phyloP scores from a whole-genome alignment of 805 yeast genomes.

The Zygoascus tannicola region DNA sequence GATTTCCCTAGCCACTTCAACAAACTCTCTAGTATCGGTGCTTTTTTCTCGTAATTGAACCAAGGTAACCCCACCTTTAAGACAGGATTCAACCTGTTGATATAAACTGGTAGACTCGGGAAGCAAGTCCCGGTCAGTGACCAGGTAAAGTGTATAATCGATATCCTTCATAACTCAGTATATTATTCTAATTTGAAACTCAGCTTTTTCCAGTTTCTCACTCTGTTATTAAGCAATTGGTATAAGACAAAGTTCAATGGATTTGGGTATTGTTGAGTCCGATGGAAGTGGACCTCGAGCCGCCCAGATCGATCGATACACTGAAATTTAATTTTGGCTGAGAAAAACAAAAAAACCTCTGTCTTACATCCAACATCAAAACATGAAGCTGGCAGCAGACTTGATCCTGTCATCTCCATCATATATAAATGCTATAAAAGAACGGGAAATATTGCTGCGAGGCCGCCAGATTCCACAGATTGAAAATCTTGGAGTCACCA shows the following conservation, averaged over 20 bases:
- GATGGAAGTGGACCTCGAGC: too few relatives aligned
- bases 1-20: constrained; percentile 49
- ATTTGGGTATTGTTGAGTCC: too few relatives aligned
- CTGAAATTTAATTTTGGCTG: too few relatives aligned
- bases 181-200: too few relatives aligned
- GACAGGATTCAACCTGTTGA: constrained; percentile 51
- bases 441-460: constrained; percentile 34
- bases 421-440: constrained; percentile 37
- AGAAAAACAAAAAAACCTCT: too few relatives aligned
- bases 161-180: constrained; percentile 18
- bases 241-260: too few relatives aligned
- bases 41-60: constrained; percentile 80
- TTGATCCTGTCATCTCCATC: constrained; percentile 41
- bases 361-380: not conserved
- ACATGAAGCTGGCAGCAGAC: constrained; percentile 51
- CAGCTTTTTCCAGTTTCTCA: too few relatives aligned
- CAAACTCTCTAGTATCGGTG: constrained; percentile 57
- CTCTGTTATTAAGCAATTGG: too few relatives aligned
- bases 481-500: constrained; percentile 36
- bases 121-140: constrained; percentile 68
- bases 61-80: constrained; percentile 65
- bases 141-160: constrained; percentile 63
- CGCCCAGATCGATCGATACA: not conserved
- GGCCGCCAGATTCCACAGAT: constrained; percentile 34
- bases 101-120: constrained; percentile 49